Evolutionary conservation across 805 yeast genomes (phyloP), one percentile per base, ranked within the genome.

Genomic region (Spathaspora passalidarum): DNA sequence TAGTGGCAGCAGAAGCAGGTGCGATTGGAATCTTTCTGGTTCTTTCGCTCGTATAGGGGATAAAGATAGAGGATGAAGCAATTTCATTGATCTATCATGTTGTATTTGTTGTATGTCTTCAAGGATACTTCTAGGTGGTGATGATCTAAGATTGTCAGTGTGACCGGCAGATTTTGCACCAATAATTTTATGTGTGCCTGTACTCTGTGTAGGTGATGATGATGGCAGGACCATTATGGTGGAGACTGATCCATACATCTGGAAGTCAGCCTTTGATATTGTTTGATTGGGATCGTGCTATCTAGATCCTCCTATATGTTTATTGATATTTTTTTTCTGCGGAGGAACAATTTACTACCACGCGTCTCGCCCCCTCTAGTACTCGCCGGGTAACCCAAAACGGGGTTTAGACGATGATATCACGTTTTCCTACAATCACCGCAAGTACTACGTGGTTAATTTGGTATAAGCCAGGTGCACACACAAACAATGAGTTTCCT

Each of bases 91-190:
- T 26, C 65, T 42, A 13, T 51, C 53, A 18, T 47, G 49, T 50
- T 60, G 65, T 9, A 29, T 37, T 19, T 45, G 41, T 40, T 52
- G 59, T 14, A 60, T 20, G 20, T 52, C 53, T 4, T 58, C 57
- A 18, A 57, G 35, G 10, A 52, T 49, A 32, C 45, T 47, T 29
- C 38, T 17, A 18, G 46, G 38, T 11, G 38, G 23, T 5, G 44
- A 41, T 3, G 38, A 36, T 16, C 38, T 19, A 11, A 17, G 20
- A 20, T 17, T 19, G 14, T 6, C 16, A 13, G 34, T 10, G 14
- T 13, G 3, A n/a, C 16, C 7, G 13, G 6, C 16, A 13, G 16
- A 29, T 29, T 29, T 29, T 29, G 34, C 13, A 29, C 14, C 16
- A 29, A 29, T n/a, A n/a, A n/a, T 29, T n/a, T 6, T 5, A 26